Evolutionary conservation across 1,139 yeast genomes (phyloP).

Genomic region (Ashbya aceris): DNA sequence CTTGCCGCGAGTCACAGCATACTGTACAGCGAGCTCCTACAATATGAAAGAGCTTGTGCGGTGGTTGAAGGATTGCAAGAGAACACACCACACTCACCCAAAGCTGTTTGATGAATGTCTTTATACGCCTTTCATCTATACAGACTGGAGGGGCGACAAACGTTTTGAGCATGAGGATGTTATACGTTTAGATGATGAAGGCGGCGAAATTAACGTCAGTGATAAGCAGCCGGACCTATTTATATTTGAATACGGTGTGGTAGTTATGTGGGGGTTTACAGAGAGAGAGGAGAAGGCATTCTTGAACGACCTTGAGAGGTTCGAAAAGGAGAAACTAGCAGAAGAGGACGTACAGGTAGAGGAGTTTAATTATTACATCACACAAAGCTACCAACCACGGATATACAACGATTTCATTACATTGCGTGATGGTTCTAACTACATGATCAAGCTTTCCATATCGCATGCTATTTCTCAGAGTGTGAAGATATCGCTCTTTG

Average conservation of each 20-base stretch:
- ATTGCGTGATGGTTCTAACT: conserved; percentile 79
- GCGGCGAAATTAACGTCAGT: conserved; percentile 83
- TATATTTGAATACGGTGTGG: conserved; percentile 89
- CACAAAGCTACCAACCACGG: conserved; percentile 88
- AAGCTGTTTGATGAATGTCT: conserved; percentile 88
- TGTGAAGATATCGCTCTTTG: conserved; percentile 87
- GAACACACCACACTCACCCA: conserved; percentile 70
- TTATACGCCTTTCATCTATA: conserved; percentile 79
- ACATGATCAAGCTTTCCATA: conserved; percentile 79
- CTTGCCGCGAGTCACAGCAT: conserved; percentile 86
- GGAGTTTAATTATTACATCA: conserved; percentile 88
- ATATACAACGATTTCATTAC: conserved; percentile 93
- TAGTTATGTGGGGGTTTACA: conserved; percentile 92
- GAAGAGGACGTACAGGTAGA: conserved; percentile 88
- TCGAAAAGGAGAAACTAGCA: conserved; percentile 84
- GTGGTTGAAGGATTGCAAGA: conserved; percentile 74
- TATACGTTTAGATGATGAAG: conserved; percentile 79
- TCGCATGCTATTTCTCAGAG: conserved; percentile 91
- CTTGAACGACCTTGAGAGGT: conserved; percentile 70
- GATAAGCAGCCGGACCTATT: conserved; percentile 68
- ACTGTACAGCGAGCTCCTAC: conserved; percentile 90
- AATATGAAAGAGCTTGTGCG: conserved; percentile 77
- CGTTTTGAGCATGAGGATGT: conserved; percentile 38
- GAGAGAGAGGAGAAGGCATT: conserved; percentile 76
- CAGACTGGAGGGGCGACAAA: conserved; percentile 59